A percentile compares a stretch with the other conserved stretches of the same genome.
Conservation (phyloP, 2,329 filamentous ascomycete species). For the Monosporascus sp. region DNA sequence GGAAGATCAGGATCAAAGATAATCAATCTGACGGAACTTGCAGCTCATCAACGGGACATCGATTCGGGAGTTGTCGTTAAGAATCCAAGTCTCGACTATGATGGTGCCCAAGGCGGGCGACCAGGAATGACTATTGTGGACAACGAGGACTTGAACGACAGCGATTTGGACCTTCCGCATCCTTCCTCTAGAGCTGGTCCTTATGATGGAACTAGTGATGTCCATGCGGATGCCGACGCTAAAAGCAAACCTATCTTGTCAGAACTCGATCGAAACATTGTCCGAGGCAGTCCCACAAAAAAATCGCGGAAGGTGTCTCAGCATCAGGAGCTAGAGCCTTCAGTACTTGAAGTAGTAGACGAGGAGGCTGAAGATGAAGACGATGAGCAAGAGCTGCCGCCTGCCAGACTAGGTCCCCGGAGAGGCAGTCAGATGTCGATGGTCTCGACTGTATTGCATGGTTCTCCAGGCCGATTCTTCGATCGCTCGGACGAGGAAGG, state of each 20-base stretch:
- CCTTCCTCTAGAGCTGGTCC: slow-evolving; percentile 4
- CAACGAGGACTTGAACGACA: background rate
- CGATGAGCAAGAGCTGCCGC: slow-evolving; percentile 25
- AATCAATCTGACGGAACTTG: slow-evolving; percentile 6
- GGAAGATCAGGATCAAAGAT: slow-evolving; percentile 3
- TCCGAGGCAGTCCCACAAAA: slow-evolving; percentile 17
- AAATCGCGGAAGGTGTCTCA: slow-evolving; percentile 9
- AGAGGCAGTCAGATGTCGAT: slow-evolving; percentile 22
- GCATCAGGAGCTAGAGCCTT: slow-evolving; percentile 22
- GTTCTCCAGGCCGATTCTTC: slow-evolving; percentile 31
- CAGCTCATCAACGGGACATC: slow-evolving; percentile 5
- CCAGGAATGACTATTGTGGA: background rate
- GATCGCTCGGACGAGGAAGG: slow-evolving; percentile 40
- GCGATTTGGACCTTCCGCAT: background rate
- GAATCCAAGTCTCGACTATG: slow-evolving; percentile 9
- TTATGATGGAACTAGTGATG: slow-evolving; percentile 13
- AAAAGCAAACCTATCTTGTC: slow-evolving; percentile 11
- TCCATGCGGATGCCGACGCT: slow-evolving; percentile 1
- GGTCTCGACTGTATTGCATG: slow-evolving; percentile 34
- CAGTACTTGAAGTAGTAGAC: slow-evolving; percentile 25
- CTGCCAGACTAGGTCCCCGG: slow-evolving; percentile 14
- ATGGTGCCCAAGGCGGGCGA: slow-evolving; percentile 8
- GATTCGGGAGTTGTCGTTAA: slow-evolving; percentile 7
- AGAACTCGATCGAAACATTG: slow-evolving; percentile 23
- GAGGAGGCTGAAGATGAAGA: slow-evolving; percentile 19